Conservation (phyloP, 352 stramenopile species). For the Phytophthora pseudosyringae region DNA sequence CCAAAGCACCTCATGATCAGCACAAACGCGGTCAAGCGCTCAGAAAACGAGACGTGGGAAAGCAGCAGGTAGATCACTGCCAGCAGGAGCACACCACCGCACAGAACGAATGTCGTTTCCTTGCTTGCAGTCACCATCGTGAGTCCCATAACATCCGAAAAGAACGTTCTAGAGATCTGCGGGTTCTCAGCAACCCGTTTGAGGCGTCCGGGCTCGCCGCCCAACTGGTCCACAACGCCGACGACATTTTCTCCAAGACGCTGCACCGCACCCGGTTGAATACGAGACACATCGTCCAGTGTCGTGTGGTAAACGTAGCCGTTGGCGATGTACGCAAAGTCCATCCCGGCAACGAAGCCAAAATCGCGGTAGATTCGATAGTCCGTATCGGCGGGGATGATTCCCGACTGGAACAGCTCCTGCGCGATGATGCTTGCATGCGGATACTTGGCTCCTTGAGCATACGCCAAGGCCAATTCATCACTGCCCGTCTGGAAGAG, state of each 20-base stretch:
- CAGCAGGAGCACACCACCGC: slow-evolving; percentile 43
- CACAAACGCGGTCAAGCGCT: slow-evolving; percentile 48
- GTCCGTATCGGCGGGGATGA: slow-evolving; percentile 78
- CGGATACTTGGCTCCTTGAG: slow-evolving; percentile 71
- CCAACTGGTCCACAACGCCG: slow-evolving; percentile 62
- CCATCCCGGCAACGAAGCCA: slow-evolving; percentile 78
- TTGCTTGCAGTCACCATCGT: slow-evolving; percentile 73
- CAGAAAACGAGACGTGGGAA: slow-evolving; percentile 49
- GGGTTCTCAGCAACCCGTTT: slow-evolving; percentile 62
- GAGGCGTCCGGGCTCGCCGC: slow-evolving; percentile 47
- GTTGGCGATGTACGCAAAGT: slow-evolving; percentile 85
- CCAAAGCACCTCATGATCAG: slow-evolving; percentile 48
- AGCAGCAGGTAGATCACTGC: slow-evolving; percentile 53
- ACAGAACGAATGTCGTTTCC: slow-evolving; percentile 44
- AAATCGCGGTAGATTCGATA: slow-evolving; percentile 81
- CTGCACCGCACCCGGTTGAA: slow-evolving; percentile 70
- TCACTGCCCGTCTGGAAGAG: slow-evolving; percentile 85
- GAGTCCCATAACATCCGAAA: slow-evolving; percentile 72
- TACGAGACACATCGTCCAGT: slow-evolving; percentile 74
- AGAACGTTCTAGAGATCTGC: slow-evolving; percentile 71
- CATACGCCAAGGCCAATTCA: slow-evolving; percentile 74
- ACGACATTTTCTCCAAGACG: slow-evolving; percentile 77
- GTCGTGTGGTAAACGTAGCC: slow-evolving; percentile 84
- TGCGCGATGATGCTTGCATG: slow-evolving; percentile 82
- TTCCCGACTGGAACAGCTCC: slow-evolving; percentile 78